Evolutionary conservation across 2,329 filamentous ascomycete species (phyloP), one percentile per base, ranked within the genome.

Genomic region (Cucurbitaria berberidis): DNA sequence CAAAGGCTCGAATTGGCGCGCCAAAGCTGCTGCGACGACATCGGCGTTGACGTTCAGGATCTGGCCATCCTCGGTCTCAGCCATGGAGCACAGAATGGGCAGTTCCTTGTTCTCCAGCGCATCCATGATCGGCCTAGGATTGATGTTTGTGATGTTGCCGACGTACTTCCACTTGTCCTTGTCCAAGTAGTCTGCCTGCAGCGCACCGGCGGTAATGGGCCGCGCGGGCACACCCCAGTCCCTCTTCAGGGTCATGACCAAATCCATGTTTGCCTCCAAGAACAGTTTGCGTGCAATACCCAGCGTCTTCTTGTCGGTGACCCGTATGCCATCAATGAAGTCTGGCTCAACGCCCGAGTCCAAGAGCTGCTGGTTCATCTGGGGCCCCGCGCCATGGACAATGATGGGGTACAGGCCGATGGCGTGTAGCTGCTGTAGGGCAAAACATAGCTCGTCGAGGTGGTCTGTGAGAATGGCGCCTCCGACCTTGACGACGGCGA

Each of bases 1-100:
- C 68, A 98, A 81, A 22, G 95, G 95, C 77, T 98, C 88, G 48
- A 99, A 81, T 51, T 90, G 86, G 55, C 91, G 88, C 21, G 95
- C 93, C 56, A 99, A 82, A 79, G 97, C 93, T 61, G 93, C 93
- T 26, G 95, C 95, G 30, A 93, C 93, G 57, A 97, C 93, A 76
- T 99, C 95, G 30, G 95, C 95, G 70, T 99, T 99, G 74, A 99
- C 95, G 72, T 99, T 99, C 60, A 99, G 83, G 45, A 98, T 87
- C 75, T 93, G 91, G 8, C 95, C 95, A 60, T 96, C 92, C 41
- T 87, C 83, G 19, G 90, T 93, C 81, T 98, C 93, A 9, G 93
- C 95, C 89, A 98, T 96, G 57, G 93, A 98, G 19, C 93, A 97
- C 63, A 99, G 81, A 59, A 99, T 91, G 21, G 95, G 95, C 24